These are phyloP conservation scores for Crucihimalaya himalaica DNA, from an alignment of 345 rosid species.

Conservation along the genomic window DNA sequence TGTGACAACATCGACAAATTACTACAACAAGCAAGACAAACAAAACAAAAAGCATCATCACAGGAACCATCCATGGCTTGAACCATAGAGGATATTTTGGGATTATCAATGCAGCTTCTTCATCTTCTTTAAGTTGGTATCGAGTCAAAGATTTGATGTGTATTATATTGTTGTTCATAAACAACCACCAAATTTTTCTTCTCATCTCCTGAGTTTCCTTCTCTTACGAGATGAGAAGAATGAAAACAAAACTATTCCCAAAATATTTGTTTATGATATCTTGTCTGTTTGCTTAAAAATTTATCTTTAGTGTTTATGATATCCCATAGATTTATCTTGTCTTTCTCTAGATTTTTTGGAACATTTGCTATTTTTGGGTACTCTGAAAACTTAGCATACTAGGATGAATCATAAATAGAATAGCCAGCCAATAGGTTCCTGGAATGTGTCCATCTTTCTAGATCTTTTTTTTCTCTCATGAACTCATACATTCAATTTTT, in stretches of 20 bases:
- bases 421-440: too few relatives aligned
- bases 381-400: too few relatives aligned
- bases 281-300: too few relatives aligned
- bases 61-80: slow-evolving; percentile 36
- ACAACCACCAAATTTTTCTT: slow-evolving; percentile 7
- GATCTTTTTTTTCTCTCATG: too few relatives aligned
- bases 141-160: slow-evolving; percentile 9
- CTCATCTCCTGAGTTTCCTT: slow-evolving; percentile 17
- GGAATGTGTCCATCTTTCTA: too few relatives aligned
- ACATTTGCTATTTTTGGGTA: too few relatives aligned
- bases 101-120: slow-evolving; percentile 33
- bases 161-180: neutral
- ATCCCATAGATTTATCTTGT: too few relatives aligned
- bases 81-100: slow-evolving; percentile 40
- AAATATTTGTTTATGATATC: too few relatives aligned
- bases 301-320: too few relatives aligned
- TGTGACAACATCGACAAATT: slow-evolving; percentile 16
- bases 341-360: too few relatives aligned
- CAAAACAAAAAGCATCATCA: slow-evolving; percentile 20
- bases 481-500: too few relatives aligned
- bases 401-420: too few relatives aligned
- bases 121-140: slow-evolving; percentile 15
- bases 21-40: neutral
- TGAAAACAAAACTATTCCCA: neutral
- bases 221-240: slow-evolving; percentile 24